Percentiles rank a stretch among this genome's conserved stretches.
Conservation (phyloP, 202 grass and related monocot species). For the Bolboschoenoplectus hybrid region DNA sequence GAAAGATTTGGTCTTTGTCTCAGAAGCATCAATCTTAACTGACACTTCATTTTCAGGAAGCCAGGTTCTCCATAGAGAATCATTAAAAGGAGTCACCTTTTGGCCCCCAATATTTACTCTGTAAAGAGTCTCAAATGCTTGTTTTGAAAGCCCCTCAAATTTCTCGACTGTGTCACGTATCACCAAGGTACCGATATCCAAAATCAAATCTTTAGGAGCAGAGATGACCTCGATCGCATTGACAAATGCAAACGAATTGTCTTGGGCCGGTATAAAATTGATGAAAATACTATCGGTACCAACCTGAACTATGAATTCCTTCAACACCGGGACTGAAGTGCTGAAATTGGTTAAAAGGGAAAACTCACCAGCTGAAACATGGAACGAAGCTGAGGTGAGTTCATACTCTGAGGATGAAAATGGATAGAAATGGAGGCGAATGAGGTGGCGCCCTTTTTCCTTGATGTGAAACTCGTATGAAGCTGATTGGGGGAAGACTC, state of each 20-base stretch:
- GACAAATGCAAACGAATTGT: conserved; percentile 63
- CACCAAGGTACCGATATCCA: conserved; percentile 64
- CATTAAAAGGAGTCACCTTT: conserved; percentile 95
- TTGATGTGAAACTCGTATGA: conserved; percentile 73
- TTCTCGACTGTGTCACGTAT: conserved; percentile 26
- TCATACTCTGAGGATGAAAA: conserved; percentile 45
- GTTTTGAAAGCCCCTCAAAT: conserved; percentile 58
- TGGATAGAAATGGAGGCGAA: conserved; percentile 97
- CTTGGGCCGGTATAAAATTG: conserved; percentile 63
- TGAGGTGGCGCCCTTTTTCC: conserved; percentile 61
- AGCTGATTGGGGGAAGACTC: conserved; percentile 72
- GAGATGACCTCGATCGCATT: conserved; percentile 93
- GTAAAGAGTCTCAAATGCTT: conserved; percentile 75
- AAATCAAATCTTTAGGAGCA: conserved; percentile 71
- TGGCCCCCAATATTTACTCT: conserved; percentile 76
- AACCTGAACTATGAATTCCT: conserved; percentile 78
- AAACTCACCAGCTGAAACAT: conserved; percentile 53
- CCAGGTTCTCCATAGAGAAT: conserved; percentile 94
- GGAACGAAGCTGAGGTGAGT: conserved; percentile 68
- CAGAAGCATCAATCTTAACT: conserved; percentile 42
- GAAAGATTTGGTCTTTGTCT: conserved; percentile 45
- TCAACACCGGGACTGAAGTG: conserved; percentile 52
- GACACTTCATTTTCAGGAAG: conserved; percentile 56
- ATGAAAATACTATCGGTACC: conserved; percentile 61
- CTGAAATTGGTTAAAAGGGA: conserved; percentile 80